These are phyloP conservation scores for Zoysia japonica DNA, from an alignment of 176 grass and related monocot genomes.

Conservation along the genomic window DNA sequence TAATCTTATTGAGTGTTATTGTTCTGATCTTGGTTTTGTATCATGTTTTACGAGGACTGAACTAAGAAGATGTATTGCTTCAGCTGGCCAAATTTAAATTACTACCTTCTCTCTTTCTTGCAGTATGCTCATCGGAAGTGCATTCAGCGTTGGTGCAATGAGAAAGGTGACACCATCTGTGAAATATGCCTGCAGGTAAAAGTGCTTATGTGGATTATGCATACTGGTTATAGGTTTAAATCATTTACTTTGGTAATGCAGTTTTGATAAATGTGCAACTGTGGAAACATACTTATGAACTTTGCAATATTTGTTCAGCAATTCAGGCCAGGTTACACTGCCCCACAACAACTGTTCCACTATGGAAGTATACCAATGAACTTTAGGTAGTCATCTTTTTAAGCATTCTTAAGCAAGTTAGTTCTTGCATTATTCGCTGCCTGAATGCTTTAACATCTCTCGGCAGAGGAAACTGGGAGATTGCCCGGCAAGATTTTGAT, in stretches of 20 bases:
- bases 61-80: constrained; percentile 4
- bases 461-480: constrained; percentile 82
- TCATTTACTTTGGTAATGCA: background rate
- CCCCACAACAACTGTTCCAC: constrained; percentile 77
- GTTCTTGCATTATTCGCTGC: background rate
- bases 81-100: constrained; percentile 6
- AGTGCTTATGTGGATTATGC: background rate
- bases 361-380: constrained; percentile 89
- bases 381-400: constrained; percentile 62
- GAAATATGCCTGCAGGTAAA: constrained; percentile 96
- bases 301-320: constrained; percentile 52
- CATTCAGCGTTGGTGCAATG: constrained; percentile 90
- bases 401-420: constrained; percentile 16
- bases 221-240: background rate
- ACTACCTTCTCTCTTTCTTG: constrained; percentile 23
- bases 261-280: background rate
- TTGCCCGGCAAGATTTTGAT: constrained; percentile 55
- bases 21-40: background rate
- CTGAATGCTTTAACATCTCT: constrained; percentile 22
- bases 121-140: constrained; percentile 92
- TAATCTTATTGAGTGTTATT: background rate
- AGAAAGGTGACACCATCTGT: constrained; percentile 86
- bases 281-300: constrained; percentile 30
- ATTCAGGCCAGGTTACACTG: constrained; percentile 91
- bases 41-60: background rate